Evolutionary conservation across 441 rosid genomes (phyloP).

Genomic region (Macaranga tanarius): DNA sequence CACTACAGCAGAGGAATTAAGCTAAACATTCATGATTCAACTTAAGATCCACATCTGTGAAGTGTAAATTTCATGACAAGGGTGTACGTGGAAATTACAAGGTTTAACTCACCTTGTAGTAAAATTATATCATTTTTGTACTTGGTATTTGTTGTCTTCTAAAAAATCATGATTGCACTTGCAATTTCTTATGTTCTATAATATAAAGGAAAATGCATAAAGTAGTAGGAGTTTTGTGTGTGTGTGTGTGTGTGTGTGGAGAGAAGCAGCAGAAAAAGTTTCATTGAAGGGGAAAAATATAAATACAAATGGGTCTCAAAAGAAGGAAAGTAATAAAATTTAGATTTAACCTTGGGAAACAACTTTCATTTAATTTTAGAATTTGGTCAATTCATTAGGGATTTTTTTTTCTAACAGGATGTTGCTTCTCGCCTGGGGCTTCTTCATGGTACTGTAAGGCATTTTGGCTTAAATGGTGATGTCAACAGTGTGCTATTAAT

Average conservation of each 20-base stretch:
- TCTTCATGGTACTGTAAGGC: constrained; percentile 58
- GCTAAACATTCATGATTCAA: too few species aligned
- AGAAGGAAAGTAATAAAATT: background rate
- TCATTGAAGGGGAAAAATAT: background rate
- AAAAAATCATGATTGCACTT: background rate
- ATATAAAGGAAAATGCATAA: background rate
- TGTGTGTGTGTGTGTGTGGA: too few species aligned
- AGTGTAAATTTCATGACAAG: too few species aligned
- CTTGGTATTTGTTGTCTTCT: background rate
- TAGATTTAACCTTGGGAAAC: background rate
- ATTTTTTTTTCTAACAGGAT: constrained; percentile 52
- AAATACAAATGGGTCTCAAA: background rate
- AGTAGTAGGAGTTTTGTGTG: too few species aligned
- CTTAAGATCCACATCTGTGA: too few species aligned
- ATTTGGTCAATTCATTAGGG: constrained; percentile 4
- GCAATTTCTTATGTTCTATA: background rate
- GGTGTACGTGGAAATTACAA: too few species aligned
- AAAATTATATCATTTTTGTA: too few species aligned
- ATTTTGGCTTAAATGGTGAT: constrained; percentile 76
- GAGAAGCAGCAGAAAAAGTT: background rate
- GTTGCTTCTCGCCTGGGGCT: constrained; percentile 80
- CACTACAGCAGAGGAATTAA: too few species aligned
- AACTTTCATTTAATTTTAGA: constrained; percentile 3
- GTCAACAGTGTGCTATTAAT: constrained; percentile 65
- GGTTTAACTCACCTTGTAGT: background rate